phyloP scores from a whole-genome alignment of 83 land plant genomes.

The Thuja plicata region DNA sequence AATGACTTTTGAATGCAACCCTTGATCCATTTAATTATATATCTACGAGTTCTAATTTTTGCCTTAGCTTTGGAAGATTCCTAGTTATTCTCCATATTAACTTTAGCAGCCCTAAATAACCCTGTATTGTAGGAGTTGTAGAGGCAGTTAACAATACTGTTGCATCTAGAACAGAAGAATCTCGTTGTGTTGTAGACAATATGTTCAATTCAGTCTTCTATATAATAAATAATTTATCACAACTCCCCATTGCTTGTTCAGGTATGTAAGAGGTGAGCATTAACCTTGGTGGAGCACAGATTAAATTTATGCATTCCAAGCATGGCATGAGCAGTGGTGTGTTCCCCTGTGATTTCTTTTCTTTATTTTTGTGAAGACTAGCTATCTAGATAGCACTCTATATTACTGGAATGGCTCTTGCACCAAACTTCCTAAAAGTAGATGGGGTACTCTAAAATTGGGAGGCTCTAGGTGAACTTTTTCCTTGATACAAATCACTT shows the following conservation, averaged over 20 bases:
- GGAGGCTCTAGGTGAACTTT: not conserved
- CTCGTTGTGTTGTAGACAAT: not conserved
- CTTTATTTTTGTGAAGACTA: not conserved
- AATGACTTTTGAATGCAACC: not conserved
- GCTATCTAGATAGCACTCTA: too few relatives aligned
- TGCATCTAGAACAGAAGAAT: not conserved
- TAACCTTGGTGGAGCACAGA: not conserved
- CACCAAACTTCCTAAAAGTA: too few relatives aligned
- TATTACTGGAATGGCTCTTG: not conserved
- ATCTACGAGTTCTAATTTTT: too few relatives aligned
- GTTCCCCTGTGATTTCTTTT: not conserved
- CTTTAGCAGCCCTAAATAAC: not conserved
- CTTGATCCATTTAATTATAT: not conserved
- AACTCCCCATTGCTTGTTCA: too few relatives aligned
- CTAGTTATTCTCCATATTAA: not conserved
- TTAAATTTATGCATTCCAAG: not conserved
- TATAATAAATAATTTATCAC: not conserved
- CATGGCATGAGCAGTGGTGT: not conserved
- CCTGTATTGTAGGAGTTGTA: not conserved
- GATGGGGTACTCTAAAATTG: not conserved
- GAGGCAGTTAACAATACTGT: not conserved
- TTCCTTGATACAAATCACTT: not conserved
- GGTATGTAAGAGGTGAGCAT: not conserved
- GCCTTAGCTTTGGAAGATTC: too few relatives aligned
- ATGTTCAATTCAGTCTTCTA: not conserved